phyloP scores from a whole-genome alignment of 805 yeast genomes.

The Ogataea philodendri region DNA sequence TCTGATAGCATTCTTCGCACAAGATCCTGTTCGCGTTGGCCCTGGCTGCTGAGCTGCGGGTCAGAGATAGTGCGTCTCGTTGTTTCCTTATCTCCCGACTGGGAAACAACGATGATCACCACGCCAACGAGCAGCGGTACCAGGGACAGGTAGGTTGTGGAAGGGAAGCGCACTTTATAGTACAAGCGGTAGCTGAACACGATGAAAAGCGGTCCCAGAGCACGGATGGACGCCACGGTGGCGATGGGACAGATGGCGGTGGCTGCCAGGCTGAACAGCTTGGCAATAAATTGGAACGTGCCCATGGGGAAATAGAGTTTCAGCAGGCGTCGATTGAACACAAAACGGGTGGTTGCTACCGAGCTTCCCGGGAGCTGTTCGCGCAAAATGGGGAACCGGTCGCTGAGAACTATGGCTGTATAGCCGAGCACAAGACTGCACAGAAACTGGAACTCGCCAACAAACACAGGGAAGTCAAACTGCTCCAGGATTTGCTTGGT shows the following conservation, averaged over 20 bases:
- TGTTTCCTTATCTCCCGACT: conserved; percentile 22
- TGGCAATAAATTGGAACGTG: conserved; percentile 62
- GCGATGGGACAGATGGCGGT: conserved; percentile 65
- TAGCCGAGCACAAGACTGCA: conserved; percentile 41
- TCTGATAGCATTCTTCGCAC: conserved; percentile 7
- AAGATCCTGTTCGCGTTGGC: conserved; percentile 7
- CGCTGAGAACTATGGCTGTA: conserved; percentile 13
- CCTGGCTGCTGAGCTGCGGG: conserved; percentile 15
- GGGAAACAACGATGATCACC: conserved; percentile 43
- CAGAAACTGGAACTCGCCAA: conserved; percentile 63
- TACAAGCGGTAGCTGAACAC: conserved; percentile 53
- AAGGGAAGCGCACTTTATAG: conserved; percentile 50
- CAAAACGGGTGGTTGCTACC: conserved; percentile 40
- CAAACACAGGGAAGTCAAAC: conserved; percentile 59
- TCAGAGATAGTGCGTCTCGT: conserved; percentile 15
- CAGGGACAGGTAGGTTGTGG: conserved; percentile 49
- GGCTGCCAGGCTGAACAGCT: conserved; percentile 60
- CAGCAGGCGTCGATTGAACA: conserved; percentile 39
- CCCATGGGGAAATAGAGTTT: conserved; percentile 61
- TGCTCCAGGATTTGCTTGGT: conserved; percentile 54
- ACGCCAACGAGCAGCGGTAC: conserved; percentile 55
- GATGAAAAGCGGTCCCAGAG: conserved; percentile 61
- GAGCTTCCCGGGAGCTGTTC: conserved; percentile 51
- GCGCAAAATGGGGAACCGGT: conserved; percentile 12
- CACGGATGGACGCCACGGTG: conserved; percentile 68